Percentiles rank a stretch among this genome's conserved stretches.
These are phyloP conservation scores for Solanum lycopersicoides DNA, from an alignment of 257 asterid species.

Conservation along the genomic window DNA sequence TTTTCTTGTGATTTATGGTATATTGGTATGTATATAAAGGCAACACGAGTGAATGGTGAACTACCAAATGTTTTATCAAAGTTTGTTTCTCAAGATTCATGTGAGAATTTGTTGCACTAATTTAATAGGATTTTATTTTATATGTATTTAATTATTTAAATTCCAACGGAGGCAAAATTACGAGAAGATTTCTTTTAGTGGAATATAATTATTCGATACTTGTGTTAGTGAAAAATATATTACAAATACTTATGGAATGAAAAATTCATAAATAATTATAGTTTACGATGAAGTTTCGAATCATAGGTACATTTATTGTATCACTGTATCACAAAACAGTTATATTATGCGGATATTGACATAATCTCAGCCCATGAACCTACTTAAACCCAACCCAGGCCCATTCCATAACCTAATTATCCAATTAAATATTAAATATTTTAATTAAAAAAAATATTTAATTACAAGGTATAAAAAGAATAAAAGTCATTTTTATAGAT, in stretches of 20 bases:
- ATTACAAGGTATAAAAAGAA: not conserved
- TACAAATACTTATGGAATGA: rapidly evolving
- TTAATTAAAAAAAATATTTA: not conserved
- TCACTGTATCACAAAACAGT: not conserved
- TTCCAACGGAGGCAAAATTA: not conserved
- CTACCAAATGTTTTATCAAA: not conserved
- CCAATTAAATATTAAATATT: not conserved
- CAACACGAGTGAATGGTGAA: not conserved
- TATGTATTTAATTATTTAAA: not conserved
- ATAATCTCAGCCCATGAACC: not conserved
- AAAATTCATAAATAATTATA: not conserved
- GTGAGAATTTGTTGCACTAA: not conserved
- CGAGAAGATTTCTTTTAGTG: not conserved
- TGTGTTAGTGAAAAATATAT: not conserved
- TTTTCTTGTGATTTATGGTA: not conserved
- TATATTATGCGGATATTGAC: not conserved
- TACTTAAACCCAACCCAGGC: not conserved
- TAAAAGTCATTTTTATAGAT: not conserved
- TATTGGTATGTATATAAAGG: not conserved
- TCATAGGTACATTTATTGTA: not conserved
- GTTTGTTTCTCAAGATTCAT: not conserved
- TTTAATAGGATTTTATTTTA: not conserved
- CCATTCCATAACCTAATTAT: not conserved
- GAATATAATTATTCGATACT: not conserved
- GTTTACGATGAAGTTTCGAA: rapidly evolving